Evolutionary conservation across 768 basidiomycete genomes (phyloP).

Genomic region (Neoboletus brunneissimus): DNA sequence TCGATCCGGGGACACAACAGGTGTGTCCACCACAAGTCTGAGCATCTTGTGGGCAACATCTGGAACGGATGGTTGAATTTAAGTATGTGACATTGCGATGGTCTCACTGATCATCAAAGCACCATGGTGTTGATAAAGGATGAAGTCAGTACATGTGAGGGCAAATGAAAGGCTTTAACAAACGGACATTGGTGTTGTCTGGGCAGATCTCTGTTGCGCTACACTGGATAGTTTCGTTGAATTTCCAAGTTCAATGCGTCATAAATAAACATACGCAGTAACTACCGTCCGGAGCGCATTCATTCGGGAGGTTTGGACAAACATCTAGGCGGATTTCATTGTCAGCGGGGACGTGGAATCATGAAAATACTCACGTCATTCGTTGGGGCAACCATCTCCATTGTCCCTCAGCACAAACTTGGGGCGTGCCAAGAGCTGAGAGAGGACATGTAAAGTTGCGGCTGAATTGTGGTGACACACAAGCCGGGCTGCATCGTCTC

Average conservation of each 20-base stretch:
- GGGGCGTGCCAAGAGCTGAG: slow-evolving; percentile 13
- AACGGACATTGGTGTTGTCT: slow-evolving; percentile 13
- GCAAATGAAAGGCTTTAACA: neutral
- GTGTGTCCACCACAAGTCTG: slow-evolving; percentile 11
- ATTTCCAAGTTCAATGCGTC: too few relatives aligned
- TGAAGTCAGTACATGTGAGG: neutral
- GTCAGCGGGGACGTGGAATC: neutral
- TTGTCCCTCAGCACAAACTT: slow-evolving; percentile 8
- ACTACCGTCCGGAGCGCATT: slow-evolving; percentile 17
- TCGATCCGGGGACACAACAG: slow-evolving; percentile 12
- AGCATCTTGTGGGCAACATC: too few relatives aligned
- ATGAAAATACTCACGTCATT: slow-evolving; percentile 7
- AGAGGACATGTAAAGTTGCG: neutral
- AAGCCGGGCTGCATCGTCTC: neutral
- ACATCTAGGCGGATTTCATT: slow-evolving; percentile 4
- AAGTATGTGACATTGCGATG: neutral
- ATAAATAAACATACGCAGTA: slow-evolving; percentile 16
- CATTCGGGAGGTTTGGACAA: slow-evolving; percentile 18
- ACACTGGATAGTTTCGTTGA: slow-evolving; percentile 13
- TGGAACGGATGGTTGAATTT: neutral
- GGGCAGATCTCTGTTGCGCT: slow-evolving; percentile 7
- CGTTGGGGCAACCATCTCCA: slow-evolving; percentile 7
- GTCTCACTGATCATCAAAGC: slow-evolving; percentile 9
- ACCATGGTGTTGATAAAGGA: slow-evolving; percentile 2
- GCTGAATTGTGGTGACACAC: slow-evolving; percentile 5